Evolutionary conservation across 2,329 filamentous ascomycete genomes (phyloP), one percentile per base, ranked within the genome.

Genomic region (Botrytis squamosa): DNA sequence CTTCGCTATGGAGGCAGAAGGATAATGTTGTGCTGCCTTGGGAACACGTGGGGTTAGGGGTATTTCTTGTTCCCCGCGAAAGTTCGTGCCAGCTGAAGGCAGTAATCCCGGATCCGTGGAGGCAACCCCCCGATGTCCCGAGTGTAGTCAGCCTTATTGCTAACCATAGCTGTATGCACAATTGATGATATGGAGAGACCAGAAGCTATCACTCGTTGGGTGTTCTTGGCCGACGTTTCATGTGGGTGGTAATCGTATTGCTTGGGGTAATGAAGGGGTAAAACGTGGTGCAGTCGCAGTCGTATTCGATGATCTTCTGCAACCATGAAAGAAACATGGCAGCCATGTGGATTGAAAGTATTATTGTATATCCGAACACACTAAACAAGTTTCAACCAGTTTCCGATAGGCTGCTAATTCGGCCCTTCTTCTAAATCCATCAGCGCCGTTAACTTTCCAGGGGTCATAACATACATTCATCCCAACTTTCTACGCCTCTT

Each of bases 231-330:
- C 4, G 33, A 49, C n/a, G 40, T 69, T 62, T 72, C 64, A 55
- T 72, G 52, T 72, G 40, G 62, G 63, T 69, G 49, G 63, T 60
- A 46, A 40, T 68, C 42, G 40, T 69, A 5, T 33, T 36, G 14
- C 12, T 44, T 36, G 20, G 44, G 42, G 16, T 3, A 66, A 52
- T 49, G 44, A 42, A 52, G 60, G 33, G 60, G 36, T 59, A 60
- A 49, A 72, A 40, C 52, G 46, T 52, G 62, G 49, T 59, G 52
- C 22, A 40, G 9, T 60, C 52, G 22, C 16, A 46, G 14, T 60
- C 67, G 22, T 44, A 52, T 38, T 38, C n/a, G n/a, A 59, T 29
- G 38, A 60, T 60, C 20, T 68, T 42, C n/a, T 57, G 36, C 18
- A 57, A 42, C 20, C 29, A 49, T 20, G 18, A 14, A 25, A 29